Evolutionary conservation across 352 stramenopile species (phyloP).

Genomic region (Globisporangium heterothallicum): DNA sequence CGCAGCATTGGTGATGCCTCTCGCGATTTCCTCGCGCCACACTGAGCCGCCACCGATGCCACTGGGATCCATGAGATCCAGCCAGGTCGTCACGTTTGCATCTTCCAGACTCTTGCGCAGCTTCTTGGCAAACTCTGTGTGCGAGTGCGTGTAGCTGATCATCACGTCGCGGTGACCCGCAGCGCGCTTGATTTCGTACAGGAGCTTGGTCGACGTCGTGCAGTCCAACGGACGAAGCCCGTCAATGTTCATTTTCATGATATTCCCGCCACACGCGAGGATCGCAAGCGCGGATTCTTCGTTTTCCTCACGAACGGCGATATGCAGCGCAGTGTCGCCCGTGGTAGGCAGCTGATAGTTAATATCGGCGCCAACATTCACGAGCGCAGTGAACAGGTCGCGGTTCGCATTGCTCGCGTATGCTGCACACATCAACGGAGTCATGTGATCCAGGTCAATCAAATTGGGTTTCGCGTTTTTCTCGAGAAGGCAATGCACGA

Average conservation of each 20-base stretch:
- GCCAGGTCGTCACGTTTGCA: conserved; percentile 78
- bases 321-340: conserved; percentile 69
- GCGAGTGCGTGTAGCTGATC: conserved; percentile 87
- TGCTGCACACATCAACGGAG: conserved; percentile 63
- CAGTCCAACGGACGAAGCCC: conserved; percentile 69
- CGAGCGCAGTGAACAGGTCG: conserved; percentile 51
- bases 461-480: conserved; percentile 37
- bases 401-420: conserved; percentile 30
- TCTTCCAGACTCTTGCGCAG: conserved; percentile 62
- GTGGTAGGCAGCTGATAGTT: conserved; percentile 58
- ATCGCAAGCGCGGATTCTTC: conserved; percentile 61
- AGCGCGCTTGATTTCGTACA: conserved; percentile 81
- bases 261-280: conserved; percentile 58
- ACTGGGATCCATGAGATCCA: conserved; percentile 83
- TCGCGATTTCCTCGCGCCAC: conserved; percentile 78
- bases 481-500: conserved; percentile 42
- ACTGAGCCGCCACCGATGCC: conserved; percentile 77
- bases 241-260: conserved; percentile 73
- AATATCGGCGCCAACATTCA: conserved; percentile 58
- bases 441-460: conserved; percentile 58
- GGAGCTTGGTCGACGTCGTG: conserved; percentile 66
- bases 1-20: conserved; percentile 70
- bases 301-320: conserved; percentile 63
- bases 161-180: conserved; percentile 77
- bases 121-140: conserved; percentile 78